phyloP scores from a whole-genome alignment of 1,284 basidiomycete species.

The Sanghuangporus weigelae region DNA sequence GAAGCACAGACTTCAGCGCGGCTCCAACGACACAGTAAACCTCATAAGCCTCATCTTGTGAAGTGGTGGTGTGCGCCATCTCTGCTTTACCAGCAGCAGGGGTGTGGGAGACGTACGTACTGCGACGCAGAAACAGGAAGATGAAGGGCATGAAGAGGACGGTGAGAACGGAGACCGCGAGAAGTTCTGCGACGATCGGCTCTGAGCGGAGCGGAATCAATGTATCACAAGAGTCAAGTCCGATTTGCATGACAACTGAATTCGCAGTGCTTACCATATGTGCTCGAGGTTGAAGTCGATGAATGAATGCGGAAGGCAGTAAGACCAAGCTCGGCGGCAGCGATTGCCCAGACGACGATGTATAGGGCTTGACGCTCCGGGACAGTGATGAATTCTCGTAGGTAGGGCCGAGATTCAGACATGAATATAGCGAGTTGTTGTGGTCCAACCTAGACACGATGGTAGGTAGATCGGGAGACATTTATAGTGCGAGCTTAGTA shows the following conservation, averaged over 20 bases:
- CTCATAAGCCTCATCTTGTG: constrained; percentile 50
- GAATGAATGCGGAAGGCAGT: constrained; percentile 14
- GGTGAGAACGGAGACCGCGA: constrained; percentile 16
- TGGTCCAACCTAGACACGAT: too few relatives aligned
- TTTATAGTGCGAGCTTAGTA: too few relatives aligned
- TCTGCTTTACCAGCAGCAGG: too few relatives aligned
- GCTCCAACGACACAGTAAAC: constrained; percentile 40
- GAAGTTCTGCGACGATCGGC: constrained; percentile 13
- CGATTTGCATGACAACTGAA: not conserved
- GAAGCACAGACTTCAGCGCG: constrained; percentile 30
- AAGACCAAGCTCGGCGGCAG: constrained; percentile 13
- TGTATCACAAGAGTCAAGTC: not conserved
- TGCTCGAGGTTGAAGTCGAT: constrained; percentile 19
- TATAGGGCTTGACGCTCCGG: not conserved
- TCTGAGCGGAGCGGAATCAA: not conserved
- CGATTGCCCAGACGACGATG: constrained; percentile 1
- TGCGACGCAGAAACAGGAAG: constrained; percentile 34
- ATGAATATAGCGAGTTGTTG: too few relatives aligned
- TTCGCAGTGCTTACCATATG: not conserved
- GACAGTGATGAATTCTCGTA: not conserved
- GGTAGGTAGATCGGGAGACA: too few relatives aligned
- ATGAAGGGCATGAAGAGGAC: constrained; percentile 26
- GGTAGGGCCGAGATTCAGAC: not conserved
- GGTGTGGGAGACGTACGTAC: not conserved
- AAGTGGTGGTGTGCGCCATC: constrained; percentile 20